Evolutionary conservation across 2,329 filamentous ascomycete genomes (phyloP).

Genomic region (Fragosphaeria purpurea): DNA sequence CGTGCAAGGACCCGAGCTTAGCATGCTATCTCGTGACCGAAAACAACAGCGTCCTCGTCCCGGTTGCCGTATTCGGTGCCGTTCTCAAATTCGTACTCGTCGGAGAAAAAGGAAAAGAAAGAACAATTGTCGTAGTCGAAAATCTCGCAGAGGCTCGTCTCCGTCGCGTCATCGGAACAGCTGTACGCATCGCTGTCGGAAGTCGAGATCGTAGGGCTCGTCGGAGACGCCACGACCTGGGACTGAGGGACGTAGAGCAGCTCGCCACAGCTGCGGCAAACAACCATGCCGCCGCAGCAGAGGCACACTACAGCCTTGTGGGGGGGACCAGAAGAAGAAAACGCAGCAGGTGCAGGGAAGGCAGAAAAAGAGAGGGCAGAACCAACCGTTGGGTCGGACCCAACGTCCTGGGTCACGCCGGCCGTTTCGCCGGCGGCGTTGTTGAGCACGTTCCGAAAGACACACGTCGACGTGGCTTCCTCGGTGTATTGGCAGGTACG

Average conservation of each 20-base stretch:
- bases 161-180: neutral
- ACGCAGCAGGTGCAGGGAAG: neutral
- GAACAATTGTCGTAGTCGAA: conserved; percentile 9
- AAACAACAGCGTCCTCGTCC: neutral
- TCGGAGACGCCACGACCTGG: neutral
- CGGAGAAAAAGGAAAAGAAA: neutral
- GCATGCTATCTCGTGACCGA: too few relatives aligned
- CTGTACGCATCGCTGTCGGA: neutral
- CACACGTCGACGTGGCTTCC: conserved; percentile 75
- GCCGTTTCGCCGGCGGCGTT: conserved; percentile 89
- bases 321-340: conserved; percentile 3
- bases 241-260: conserved; percentile 11
- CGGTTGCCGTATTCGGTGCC: conserved; percentile 1
- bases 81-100: conserved; percentile 10
- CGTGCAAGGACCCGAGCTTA: too few relatives aligned
- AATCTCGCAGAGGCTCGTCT: conserved; percentile 2
- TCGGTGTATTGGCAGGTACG: conserved; percentile 91
- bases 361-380: conserved; percentile 20
- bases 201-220: neutral
- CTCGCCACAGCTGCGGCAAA: conserved; percentile 30
- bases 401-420: conserved; percentile 94
- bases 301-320: conserved; percentile 31
- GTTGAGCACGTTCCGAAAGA: conserved; percentile 90
- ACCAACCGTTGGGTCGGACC: conserved; percentile 98
- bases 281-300: conserved; percentile 34